Conservation (phyloP, 495 filamentous ascomycete species). For the Xylaria acuta region DNA sequence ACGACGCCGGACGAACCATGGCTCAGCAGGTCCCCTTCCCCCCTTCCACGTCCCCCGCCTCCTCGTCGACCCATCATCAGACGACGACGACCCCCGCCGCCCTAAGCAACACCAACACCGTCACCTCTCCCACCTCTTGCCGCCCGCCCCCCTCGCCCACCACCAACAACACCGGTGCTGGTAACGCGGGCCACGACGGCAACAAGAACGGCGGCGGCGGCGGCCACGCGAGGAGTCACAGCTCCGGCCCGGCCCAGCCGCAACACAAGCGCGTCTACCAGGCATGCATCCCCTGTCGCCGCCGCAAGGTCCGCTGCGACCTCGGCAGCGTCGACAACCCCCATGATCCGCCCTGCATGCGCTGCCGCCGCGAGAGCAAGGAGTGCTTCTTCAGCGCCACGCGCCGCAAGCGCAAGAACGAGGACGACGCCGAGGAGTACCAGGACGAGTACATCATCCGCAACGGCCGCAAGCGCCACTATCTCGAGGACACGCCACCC, state of each 20-base stretch:
- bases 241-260: slow-evolving; percentile 26
- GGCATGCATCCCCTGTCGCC: slow-evolving; percentile 89
- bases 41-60: not conserved
- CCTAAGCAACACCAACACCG: not conserved
- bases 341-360: slow-evolving; percentile 89
- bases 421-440: slow-evolving; percentile 61
- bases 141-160: not conserved
- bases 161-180: not conserved
- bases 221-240: slow-evolving; percentile 25
- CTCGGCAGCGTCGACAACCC: slow-evolving; percentile 94
- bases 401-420: slow-evolving; percentile 84
- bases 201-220: not conserved
- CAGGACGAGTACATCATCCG: slow-evolving; percentile 61
- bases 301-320: slow-evolving; percentile 92
- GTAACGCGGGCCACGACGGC: not conserved
- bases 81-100: not conserved
- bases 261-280: slow-evolving; percentile 81
- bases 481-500: slow-evolving; percentile 47
- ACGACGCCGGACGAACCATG: slow-evolving; percentile 17
- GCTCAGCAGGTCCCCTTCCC: slow-evolving; percentile 18
- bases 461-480: slow-evolving; percentile 60
- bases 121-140: not conserved
- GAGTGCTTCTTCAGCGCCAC: slow-evolving; percentile 98
- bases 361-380: slow-evolving; percentile 91
- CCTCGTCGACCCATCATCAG: slow-evolving; percentile 20